Percentiles rank a stretch among this genome's conserved stretches.
phyloP scores from a whole-genome alignment of 1,139 yeast genomes.

The Yamadazyma buinensis region DNA sequence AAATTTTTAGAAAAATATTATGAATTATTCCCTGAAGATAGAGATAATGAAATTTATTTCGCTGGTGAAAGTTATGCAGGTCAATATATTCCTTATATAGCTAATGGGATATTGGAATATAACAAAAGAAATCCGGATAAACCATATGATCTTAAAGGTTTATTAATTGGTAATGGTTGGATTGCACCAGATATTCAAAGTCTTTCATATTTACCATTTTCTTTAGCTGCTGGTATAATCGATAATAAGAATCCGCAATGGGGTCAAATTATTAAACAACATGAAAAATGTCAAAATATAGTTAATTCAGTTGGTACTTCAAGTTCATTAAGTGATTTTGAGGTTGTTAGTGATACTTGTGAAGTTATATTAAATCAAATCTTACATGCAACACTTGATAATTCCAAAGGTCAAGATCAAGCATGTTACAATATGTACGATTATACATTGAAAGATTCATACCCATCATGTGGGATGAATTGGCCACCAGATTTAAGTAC shows the following conservation, averaged over 20 bases:
- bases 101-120: constrained; percentile 52
- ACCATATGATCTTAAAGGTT: constrained; percentile 52
- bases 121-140: constrained; percentile 29
- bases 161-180: constrained; percentile 96
- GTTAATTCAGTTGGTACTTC: constrained; percentile 19
- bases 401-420: constrained; percentile 23
- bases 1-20: constrained; percentile 65
- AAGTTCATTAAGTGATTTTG: constrained; percentile 20
- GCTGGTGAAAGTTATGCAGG: constrained; percentile 99
- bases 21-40: constrained; percentile 71
- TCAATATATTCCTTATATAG: constrained; percentile 89
- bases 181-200: constrained; percentile 87
- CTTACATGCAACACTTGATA: constrained; percentile 33
- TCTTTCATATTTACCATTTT: constrained; percentile 73
- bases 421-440: constrained; percentile 84
- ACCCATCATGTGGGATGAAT: constrained; percentile 86
- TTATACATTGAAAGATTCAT: constrained; percentile 62
- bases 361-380: constrained; percentile 43
- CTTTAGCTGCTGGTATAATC: constrained; percentile 57
- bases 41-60: constrained; percentile 59
- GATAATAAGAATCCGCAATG: constrained; percentile 35
- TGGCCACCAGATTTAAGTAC: constrained; percentile 80
- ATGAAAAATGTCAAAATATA: constrained; percentile 56
- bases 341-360: constrained; percentile 39
- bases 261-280: constrained; percentile 41